A percentile compares a stretch with the other conserved stretches of the same genome.
phyloP scores from a whole-genome alignment of 176 grass and related monocot genomes.

The Oryza rufipogon region DNA sequence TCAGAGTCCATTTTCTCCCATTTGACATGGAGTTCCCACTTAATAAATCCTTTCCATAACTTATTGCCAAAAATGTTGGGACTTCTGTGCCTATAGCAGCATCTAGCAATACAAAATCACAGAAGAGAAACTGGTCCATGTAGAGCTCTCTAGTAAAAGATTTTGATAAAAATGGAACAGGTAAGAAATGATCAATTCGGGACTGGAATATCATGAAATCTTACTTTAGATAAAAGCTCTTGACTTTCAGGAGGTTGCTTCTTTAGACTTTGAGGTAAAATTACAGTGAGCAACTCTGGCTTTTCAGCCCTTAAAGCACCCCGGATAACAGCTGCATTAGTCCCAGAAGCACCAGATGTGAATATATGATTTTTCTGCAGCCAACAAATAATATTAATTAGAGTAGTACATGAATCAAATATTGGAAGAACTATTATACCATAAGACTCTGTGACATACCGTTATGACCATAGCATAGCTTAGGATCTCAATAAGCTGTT shows the following conservation, averaged over 20 bases:
- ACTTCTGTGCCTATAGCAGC: neutral
- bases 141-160: neutral
- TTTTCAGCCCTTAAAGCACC: constrained; percentile 99
- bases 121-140: neutral
- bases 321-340: constrained; percentile 98
- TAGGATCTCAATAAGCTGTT: constrained; percentile 99
- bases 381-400: constrained; percentile 30
- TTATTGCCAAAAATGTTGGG: constrained; percentile 18
- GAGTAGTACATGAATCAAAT: neutral
- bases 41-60: neutral
- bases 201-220: constrained; percentile 25
- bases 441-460: constrained; percentile 55
- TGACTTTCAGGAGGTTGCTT: constrained; percentile 96
- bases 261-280: constrained; percentile 95
- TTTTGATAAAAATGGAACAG: neutral
- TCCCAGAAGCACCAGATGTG: constrained; percentile 95
- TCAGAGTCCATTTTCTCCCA: neutral
- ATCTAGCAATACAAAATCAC: neutral
- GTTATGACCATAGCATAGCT: constrained; percentile 99
- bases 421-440: neutral
- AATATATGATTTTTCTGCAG: constrained; percentile 99
- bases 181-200: constrained; percentile 9
- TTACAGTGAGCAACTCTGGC: constrained; percentile 95
- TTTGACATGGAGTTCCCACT: neutral
- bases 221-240: constrained; percentile 96